Percentiles rank a stretch among this genome's conserved stretches.
phyloP scores from a whole-genome alignment of 371 early-diverging fungal genomes.

The Rhizopus delemar region DNA sequence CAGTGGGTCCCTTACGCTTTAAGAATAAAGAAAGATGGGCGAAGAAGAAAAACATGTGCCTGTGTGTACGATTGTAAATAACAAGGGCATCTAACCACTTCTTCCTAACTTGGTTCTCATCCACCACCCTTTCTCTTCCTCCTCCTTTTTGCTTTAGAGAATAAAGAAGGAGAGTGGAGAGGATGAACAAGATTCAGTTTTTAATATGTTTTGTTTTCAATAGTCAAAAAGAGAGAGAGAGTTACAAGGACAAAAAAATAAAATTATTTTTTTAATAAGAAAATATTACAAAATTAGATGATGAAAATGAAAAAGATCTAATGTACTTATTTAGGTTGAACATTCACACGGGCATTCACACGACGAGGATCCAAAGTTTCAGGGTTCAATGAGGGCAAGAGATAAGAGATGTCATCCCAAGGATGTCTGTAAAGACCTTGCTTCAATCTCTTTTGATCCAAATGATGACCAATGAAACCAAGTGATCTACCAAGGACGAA shows the following conservation, averaged over 20 bases:
- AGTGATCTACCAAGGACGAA: conserved; percentile 95
- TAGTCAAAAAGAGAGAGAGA: neutral
- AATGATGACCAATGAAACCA: conserved; percentile 95
- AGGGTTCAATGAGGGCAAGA: conserved; percentile 62
- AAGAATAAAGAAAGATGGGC: too few species aligned
- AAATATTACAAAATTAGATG: conserved; percentile 12
- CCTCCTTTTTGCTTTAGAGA: too few species aligned
- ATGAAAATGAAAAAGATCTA: neutral
- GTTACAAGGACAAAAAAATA: neutral
- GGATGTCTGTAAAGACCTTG: conserved; percentile 97
- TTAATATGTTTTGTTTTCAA: neutral
- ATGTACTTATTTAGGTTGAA: conserved; percentile 30
- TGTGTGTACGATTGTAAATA: too few species aligned
- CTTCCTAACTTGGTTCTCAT: too few species aligned
- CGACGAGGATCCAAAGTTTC: conserved; percentile 53
- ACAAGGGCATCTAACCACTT: too few species aligned
- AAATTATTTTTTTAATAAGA: conserved; percentile 6
- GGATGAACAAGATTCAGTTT: too few species aligned
- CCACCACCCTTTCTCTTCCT: too few species aligned
- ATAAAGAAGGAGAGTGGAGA: too few species aligned
- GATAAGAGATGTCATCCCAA: conserved; percentile 97
- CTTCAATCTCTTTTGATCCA: conserved; percentile 97
- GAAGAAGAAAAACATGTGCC: too few species aligned
- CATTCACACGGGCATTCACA: conserved; percentile 53
- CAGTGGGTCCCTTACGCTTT: too few species aligned